Conservation (phyloP, 2,329 filamentous ascomycete genomes). For the Nemania diffusa region DNA sequence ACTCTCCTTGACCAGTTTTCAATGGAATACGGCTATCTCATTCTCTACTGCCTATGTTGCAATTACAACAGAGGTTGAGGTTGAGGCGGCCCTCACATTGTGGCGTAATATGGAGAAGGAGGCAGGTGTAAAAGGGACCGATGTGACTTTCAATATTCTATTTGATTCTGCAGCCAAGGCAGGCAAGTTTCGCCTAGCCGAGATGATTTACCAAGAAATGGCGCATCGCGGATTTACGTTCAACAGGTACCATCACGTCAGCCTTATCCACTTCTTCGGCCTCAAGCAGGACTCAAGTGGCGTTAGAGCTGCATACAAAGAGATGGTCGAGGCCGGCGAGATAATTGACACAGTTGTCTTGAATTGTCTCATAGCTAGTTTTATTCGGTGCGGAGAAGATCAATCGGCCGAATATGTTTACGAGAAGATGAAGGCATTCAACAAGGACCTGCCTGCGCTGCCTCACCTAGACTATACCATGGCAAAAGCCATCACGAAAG, state of each 20-base stretch:
- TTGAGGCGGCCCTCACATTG: constrained; percentile 76
- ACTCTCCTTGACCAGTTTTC: constrained; percentile 71
- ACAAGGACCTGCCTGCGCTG: constrained; percentile 54
- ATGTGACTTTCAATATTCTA: constrained; percentile 91
- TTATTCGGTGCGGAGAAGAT: constrained; percentile 81
- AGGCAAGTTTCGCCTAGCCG: constrained; percentile 83
- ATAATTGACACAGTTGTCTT: constrained; percentile 88
- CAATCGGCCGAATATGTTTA: constrained; percentile 83
- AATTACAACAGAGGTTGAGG: constrained; percentile 65
- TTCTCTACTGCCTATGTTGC: constrained; percentile 79
- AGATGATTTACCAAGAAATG: constrained; percentile 89
- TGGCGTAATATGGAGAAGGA: constrained; percentile 92
- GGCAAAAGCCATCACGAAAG: constrained; percentile 62
- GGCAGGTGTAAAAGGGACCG: constrained; percentile 71
- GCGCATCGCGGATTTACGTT: constrained; percentile 71
- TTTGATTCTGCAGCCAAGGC: constrained; percentile 90
- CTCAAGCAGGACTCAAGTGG: constrained; percentile 77
- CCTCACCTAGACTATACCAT: constrained; percentile 59
- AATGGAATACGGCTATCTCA: constrained; percentile 88
- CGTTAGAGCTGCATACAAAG: constrained; percentile 79
- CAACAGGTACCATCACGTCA: constrained; percentile 84
- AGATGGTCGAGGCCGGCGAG: constrained; percentile 86
- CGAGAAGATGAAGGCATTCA: constrained; percentile 78
- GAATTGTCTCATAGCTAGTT: constrained; percentile 84
- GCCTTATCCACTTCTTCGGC: constrained; percentile 85